A percentile compares a stretch with the other conserved stretches of the same genome.
These are phyloP conservation scores for Myxozyma mucilagina DNA, from an alignment of 805 yeast species.

Conservation along the genomic window DNA sequence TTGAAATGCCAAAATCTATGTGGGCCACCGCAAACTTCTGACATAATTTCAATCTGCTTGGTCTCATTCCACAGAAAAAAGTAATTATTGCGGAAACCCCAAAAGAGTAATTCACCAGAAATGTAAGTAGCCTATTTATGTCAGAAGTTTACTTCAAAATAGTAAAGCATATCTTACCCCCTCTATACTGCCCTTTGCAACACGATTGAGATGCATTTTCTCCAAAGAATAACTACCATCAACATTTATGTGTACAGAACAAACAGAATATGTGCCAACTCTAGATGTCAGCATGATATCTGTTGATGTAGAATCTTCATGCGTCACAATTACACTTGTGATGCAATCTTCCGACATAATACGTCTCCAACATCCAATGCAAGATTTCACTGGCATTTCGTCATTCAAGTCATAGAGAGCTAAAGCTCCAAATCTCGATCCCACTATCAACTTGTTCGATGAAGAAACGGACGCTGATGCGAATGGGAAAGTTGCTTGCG, in stretches of 20 bases:
- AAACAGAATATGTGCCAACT: conserved; percentile 20
- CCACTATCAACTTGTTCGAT: conserved; percentile 52
- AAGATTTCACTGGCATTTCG: not conserved
- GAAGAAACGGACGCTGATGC: conserved; percentile 55
- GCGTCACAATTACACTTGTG: not conserved
- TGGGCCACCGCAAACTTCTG: conserved; percentile 85
- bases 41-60: conserved; percentile 63
- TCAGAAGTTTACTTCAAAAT: not conserved
- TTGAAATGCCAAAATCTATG: conserved; percentile 77
- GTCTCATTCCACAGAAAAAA: conserved; percentile 85
- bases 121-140: not conserved
- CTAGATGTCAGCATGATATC: conserved; percentile 26
- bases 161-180: conserved; percentile 47
- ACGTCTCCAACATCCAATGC: conserved; percentile 18
- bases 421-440: conserved; percentile 70
- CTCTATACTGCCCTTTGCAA: conserved; percentile 78
- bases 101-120: conserved; percentile 54
- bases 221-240: conserved; percentile 18
- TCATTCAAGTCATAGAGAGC: conserved; percentile 49
- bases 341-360: conserved; percentile 30
- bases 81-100: conserved; percentile 78
- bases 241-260: not conserved
- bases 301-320: not conserved
- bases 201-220: conserved; percentile 57
- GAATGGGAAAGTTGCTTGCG: conserved; percentile 54